Evolutionary conservation across 2,329 filamentous ascomycete species (phyloP).

Genomic region (Pleoardoris graminearum): DNA sequence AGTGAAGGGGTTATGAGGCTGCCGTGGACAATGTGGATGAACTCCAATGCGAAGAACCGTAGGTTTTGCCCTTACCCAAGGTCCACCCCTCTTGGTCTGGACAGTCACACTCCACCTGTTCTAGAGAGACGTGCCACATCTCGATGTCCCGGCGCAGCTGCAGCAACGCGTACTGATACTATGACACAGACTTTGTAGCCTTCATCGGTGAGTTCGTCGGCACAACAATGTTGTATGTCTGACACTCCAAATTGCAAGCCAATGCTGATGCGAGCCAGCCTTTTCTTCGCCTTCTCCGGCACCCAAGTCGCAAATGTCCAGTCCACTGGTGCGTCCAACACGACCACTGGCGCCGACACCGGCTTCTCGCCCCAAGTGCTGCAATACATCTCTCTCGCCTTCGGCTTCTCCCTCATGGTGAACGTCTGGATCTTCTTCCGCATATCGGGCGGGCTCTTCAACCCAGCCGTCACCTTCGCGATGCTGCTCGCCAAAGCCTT

Average conservation of each 20-base stretch:
- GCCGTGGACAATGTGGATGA: slow-evolving; percentile 44
- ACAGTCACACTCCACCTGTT: background rate
- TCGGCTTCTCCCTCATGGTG: slow-evolving; percentile 44
- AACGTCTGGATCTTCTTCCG: slow-evolving; percentile 48
- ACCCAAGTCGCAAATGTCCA: slow-evolving; percentile 54
- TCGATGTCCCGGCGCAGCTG: slow-evolving; percentile 20
- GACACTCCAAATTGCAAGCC: too few relatives aligned
- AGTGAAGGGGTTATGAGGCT: slow-evolving; percentile 45
- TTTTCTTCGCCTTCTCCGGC: slow-evolving; percentile 51
- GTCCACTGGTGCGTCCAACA: slow-evolving; percentile 42
- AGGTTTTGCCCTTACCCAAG: slow-evolving; percentile 9
- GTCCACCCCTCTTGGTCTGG: background rate
- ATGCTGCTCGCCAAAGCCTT: slow-evolving; percentile 47
- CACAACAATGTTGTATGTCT: slow-evolving; percentile 41
- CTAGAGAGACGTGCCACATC: background rate
- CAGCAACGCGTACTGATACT: slow-evolving; percentile 47
- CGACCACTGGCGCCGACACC: slow-evolving; percentile 50
- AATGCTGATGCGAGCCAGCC: too few relatives aligned
- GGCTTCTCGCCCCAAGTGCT: slow-evolving; percentile 51
- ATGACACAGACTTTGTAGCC: slow-evolving; percentile 45
- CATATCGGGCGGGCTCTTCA: slow-evolving; percentile 39
- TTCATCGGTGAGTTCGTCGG: slow-evolving; percentile 54
- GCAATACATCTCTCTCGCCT: slow-evolving; percentile 44
- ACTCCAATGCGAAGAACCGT: slow-evolving; percentile 43
- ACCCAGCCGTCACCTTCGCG: slow-evolving; percentile 40